Evolutionary conservation across 1,139 yeast species (phyloP).

Genomic region (Kazachstania sp.): DNA sequence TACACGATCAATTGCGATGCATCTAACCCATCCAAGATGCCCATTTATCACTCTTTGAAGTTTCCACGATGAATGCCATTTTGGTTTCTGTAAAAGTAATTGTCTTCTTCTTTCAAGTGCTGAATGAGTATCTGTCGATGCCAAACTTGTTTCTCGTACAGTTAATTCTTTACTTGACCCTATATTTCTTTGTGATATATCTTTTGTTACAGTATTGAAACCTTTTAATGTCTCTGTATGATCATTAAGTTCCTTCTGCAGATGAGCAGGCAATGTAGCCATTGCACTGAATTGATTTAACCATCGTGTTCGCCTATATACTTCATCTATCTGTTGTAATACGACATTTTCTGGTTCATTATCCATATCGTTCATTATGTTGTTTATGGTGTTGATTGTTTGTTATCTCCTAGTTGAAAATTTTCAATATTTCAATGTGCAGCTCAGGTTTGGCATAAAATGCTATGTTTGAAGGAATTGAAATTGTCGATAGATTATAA

Average conservation of each 20-base stretch:
- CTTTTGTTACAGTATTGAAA: neutral
- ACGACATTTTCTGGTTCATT: conserved; percentile 4
- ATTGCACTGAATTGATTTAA: conserved; percentile 25
- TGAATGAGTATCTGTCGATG: conserved; percentile 6
- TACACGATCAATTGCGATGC: conserved; percentile 66
- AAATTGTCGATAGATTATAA: too few relatives aligned
- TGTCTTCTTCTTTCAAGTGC: conserved; percentile 19
- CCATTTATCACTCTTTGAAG: conserved; percentile 72
- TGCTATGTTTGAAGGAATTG: too few relatives aligned
- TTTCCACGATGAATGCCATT: conserved; percentile 60
- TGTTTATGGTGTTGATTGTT: neutral
- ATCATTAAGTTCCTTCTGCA: conserved; percentile 19
- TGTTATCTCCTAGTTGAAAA: too few relatives aligned
- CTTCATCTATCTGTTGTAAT: conserved; percentile 14
- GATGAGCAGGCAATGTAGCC: conserved; percentile 20
- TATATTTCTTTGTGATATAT: neutral
- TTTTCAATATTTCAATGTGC: too few relatives aligned
- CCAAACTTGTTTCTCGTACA: neutral
- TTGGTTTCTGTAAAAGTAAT: conserved; percentile 31
- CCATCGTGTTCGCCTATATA: conserved; percentile 24
- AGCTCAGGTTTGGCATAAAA: too few relatives aligned
- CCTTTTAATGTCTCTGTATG: neutral
- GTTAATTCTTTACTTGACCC: neutral
- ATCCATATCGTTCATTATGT: conserved; percentile 3
- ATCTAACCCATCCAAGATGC: conserved; percentile 87